Evolutionary conservation across 306 rosid species (phyloP).

Genomic region (Cucurbita pepo): DNA sequence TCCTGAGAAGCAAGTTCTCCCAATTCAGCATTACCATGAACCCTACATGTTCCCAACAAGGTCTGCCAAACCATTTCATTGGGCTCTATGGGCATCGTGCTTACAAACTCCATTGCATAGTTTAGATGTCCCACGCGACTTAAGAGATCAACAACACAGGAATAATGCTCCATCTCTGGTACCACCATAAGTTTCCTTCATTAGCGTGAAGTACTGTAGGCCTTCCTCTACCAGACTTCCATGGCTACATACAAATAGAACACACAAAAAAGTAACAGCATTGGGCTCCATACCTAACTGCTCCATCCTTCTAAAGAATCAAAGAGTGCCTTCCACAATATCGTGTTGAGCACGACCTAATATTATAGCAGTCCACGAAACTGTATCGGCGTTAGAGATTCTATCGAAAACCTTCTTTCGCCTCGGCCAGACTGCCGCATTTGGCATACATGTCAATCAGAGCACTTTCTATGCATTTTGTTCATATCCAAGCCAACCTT

Average conservation of each 20-base stretch:
- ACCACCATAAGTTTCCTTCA: slow-evolving; percentile 34
- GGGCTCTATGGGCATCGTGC: slow-evolving; percentile 42
- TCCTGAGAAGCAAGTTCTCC: slow-evolving; percentile 56
- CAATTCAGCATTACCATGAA: slow-evolving; percentile 42
- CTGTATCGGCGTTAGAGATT: slow-evolving; percentile 43
- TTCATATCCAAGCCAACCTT: slow-evolving; percentile 39
- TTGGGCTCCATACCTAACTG: slow-evolving; percentile 27
- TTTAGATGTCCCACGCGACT: slow-evolving; percentile 46
- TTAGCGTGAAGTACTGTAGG: slow-evolving; percentile 24
- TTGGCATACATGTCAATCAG: slow-evolving; percentile 60
- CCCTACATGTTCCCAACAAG: slow-evolving; percentile 65
- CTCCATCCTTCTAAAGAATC: slow-evolving; percentile 40
- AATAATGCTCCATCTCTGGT: slow-evolving; percentile 60
- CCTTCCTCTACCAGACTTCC: slow-evolving; percentile 62
- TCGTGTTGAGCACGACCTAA: slow-evolving; percentile 62
- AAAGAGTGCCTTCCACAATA: slow-evolving; percentile 42
- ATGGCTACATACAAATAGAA: slow-evolving; percentile 74
- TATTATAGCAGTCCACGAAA: slow-evolving; percentile 67
- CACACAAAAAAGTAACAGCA: slow-evolving; percentile 45
- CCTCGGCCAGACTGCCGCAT: slow-evolving; percentile 38
- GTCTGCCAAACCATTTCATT: slow-evolving; percentile 64
- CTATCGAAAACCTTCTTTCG: slow-evolving; percentile 28
- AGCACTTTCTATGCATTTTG: slow-evolving; percentile 49
- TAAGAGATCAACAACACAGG: slow-evolving; percentile 58
- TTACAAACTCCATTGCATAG: slow-evolving; percentile 45